Evolutionary conservation across 495 filamentous ascomycete species (phyloP).

Genomic region (Apodospora peruviana): DNA sequence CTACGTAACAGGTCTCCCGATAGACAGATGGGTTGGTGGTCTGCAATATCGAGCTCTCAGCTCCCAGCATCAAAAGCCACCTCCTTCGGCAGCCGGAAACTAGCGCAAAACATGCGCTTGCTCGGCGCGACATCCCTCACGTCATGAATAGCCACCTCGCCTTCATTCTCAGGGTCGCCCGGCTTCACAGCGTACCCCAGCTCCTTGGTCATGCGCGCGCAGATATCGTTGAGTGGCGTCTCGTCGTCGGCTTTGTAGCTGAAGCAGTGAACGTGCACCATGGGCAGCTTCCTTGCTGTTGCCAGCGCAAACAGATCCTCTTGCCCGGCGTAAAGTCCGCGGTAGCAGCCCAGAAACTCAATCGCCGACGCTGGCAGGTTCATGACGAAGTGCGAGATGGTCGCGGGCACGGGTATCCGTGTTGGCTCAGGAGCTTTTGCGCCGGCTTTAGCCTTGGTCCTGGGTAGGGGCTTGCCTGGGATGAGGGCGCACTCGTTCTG

Average conservation of each 20-base stretch:
- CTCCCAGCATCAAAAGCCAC: constrained; percentile 63
- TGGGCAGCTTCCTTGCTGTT: constrained; percentile 55
- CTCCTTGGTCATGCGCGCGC: constrained; percentile 56
- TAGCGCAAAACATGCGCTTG: constrained; percentile 96
- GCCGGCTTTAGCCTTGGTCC: constrained; percentile 11
- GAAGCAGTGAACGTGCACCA: constrained; percentile 92
- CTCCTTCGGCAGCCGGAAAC: constrained; percentile 73
- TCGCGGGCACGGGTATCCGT: constrained; percentile 52
- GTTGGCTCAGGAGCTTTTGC: constrained; percentile 30
- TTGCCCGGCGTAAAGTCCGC: constrained; percentile 68
- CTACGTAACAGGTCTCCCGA: no score
- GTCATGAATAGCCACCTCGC: constrained; percentile 63
- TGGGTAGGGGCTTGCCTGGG: constrained; percentile 33
- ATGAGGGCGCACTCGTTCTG: constrained; percentile 42
- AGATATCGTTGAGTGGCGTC: constrained; percentile 52
- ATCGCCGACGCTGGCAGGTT: constrained; percentile 89
- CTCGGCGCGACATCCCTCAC: constrained; percentile 86
- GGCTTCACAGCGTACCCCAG: constrained; percentile 56
- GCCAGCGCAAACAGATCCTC: constrained; percentile 61
- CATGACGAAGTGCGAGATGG: constrained; percentile 90
- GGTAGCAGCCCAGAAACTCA: constrained; percentile 78
- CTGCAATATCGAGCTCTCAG: no score
- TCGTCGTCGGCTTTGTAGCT: constrained; percentile 68
- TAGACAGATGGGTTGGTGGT: no score
- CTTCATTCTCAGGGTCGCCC: constrained; percentile 48